phyloP scores from a whole-genome alignment of 768 basidiomycete genomes.

The Chalciporus pseudorubinellus region DNA sequence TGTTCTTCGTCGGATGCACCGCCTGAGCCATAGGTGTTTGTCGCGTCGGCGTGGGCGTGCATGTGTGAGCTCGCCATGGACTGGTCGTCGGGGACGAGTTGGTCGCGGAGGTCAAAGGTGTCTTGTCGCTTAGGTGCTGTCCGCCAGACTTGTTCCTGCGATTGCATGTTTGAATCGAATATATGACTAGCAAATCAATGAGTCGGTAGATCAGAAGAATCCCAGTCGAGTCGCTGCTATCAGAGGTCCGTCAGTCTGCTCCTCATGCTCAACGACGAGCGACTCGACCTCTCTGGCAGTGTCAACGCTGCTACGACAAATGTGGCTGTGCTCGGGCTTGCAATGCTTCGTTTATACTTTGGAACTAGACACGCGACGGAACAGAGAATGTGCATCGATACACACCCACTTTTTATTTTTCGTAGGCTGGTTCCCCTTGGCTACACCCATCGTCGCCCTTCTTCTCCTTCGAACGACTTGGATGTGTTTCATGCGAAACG shows the following conservation, averaged over 20 bases:
- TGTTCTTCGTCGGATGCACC: constrained; percentile 70
- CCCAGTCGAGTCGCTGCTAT: not conserved
- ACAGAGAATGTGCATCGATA: too few species aligned
- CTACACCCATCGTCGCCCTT: too few species aligned
- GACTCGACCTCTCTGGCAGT: constrained; percentile 7
- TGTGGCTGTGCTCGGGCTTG: constrained; percentile 15
- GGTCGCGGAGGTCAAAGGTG: constrained; percentile 70
- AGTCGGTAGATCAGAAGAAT: not conserved
- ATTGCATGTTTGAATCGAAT: constrained; percentile 22
- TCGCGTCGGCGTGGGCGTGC: constrained; percentile 47
- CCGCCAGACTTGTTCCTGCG: constrained; percentile 27
- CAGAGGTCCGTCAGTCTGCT: constrained; percentile 2
- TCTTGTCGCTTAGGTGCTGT: constrained; percentile 44
- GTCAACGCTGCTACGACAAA: not conserved
- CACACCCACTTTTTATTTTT: too few species aligned
- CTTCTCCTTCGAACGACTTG: too few species aligned
- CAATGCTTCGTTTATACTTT: too few species aligned
- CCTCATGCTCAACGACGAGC: constrained; percentile 20
- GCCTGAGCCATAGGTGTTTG: constrained; percentile 37
- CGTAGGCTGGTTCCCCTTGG: too few species aligned
- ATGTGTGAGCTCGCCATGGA: constrained; percentile 44
- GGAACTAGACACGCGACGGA: too few species aligned
- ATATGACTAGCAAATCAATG: not conserved
- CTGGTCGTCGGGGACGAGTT: constrained; percentile 54
- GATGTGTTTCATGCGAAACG: too few species aligned